Evolutionary conservation across 192 early-diverging fungal genomes (phyloP), one percentile per base, ranked within the genome.

Genomic region (Backusella psychrophila): DNA sequence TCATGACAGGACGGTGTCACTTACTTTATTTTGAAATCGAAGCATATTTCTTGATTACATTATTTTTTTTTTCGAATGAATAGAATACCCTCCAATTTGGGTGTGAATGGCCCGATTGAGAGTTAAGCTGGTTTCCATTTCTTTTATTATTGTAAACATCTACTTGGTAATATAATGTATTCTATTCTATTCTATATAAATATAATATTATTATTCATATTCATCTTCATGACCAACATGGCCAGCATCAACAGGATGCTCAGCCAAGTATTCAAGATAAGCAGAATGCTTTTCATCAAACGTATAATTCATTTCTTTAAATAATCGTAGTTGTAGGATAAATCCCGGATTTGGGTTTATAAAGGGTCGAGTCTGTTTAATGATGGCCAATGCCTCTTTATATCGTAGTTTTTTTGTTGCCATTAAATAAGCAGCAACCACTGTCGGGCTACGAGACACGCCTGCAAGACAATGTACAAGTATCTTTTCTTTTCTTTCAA

Each of bases 401-500:
- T 34, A 73, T 38, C 72, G 29, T 41, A 79, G 29, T 1, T 71
- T 65, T 11, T 75, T 59, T n/a, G 42, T 66, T 9, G 71, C 35
- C 81, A 92, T 88, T 36, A 92, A 72, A 73, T 90, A 92, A 14
- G 90, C 90, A 19, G 91, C 66, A 0, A 92, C 85, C 29, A 87
- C 78, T 4, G 91, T 92, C 1, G 88, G 77, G 26, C 82, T 85
- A 21, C 91, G 70, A 15, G 85, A 87, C 6, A 92, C 89, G 38
- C 91, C 91, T 35, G 90, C 91, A 53, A 91, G 80, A 68, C 90
- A 92, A 52, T 94, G 93, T 4, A 94, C 91, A 29, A 94, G 85
- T 31, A 94, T 86, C 11, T 82, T 83, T 9, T 86, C 87, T 23
- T 86, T 85, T 12, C 35, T 71, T 0, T 75, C 77, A 7, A 93